These are phyloP conservation scores for Ocimum tenuiflorum DNA, from an alignment of 257 asterid species.

Conservation along the genomic window DNA sequence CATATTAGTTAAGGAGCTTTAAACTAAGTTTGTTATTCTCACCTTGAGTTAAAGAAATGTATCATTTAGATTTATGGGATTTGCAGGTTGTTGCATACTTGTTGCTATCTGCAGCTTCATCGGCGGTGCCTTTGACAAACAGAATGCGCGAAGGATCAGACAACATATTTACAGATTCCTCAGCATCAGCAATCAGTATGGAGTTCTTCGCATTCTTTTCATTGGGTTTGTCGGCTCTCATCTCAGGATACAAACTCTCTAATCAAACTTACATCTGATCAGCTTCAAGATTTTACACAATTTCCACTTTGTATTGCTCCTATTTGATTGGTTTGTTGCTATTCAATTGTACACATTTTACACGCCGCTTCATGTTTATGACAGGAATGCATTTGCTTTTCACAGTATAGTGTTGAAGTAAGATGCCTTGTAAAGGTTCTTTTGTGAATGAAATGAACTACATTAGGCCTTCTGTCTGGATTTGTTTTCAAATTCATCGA, in stretches of 20 bases:
- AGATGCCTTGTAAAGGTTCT: neutral
- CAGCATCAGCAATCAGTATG: slow-evolving; percentile 79
- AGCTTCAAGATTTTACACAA: neutral
- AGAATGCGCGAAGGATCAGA: slow-evolving; percentile 65
- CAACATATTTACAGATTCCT: slow-evolving; percentile 82
- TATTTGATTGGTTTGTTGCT: slow-evolving; percentile 19
- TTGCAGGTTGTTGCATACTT: slow-evolving; percentile 71
- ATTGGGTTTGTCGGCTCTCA: slow-evolving; percentile 57
- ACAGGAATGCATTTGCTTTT: neutral
- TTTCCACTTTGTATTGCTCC: slow-evolving; percentile 14
- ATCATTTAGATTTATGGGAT: neutral
- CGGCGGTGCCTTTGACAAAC: slow-evolving; percentile 85
- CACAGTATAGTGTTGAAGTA: slow-evolving; percentile 8
- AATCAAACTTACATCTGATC: slow-evolving; percentile 61
- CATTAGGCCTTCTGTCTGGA: neutral
- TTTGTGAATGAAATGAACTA: slow-evolving; percentile 17
- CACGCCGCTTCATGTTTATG: slow-evolving; percentile 7
- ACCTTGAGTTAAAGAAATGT: neutral
- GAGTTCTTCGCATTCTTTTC: slow-evolving; percentile 72
- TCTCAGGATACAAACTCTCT: slow-evolving; percentile 83
- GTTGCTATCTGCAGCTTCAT: slow-evolving; percentile 77
- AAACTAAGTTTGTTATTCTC: neutral
- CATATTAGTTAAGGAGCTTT: neutral
- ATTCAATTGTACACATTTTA: slow-evolving; percentile 4
- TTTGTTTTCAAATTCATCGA: neutral